These are phyloP conservation scores for Sphagnum magellanicum DNA, from an alignment of 228 moss, liverwort and hornwort genomes.

Conservation along the genomic window DNA sequence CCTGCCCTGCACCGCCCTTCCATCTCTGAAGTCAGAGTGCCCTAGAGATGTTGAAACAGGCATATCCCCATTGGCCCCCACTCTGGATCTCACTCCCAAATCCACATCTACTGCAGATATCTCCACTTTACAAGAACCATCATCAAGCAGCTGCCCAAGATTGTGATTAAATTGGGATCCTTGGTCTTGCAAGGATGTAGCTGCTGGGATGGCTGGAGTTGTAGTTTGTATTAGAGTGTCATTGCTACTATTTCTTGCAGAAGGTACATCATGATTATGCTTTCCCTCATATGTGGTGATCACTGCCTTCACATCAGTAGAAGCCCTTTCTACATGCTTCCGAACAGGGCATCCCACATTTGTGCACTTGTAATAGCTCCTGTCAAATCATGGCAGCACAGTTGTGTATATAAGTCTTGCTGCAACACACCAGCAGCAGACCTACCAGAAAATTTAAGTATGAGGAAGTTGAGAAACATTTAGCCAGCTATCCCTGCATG, in stretches of 20 bases:
- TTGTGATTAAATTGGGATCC: constrained; percentile 47
- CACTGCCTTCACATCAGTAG: constrained; percentile 87
- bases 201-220: constrained; percentile 23
- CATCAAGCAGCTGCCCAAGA: constrained; percentile 63
- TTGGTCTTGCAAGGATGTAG: constrained; percentile 57
- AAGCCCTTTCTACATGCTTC: constrained; percentile 98
- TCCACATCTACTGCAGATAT: constrained; percentile 53
- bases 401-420: no score
- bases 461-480: no score
- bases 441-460: no score
- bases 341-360: constrained; percentile 83
- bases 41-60: constrained; percentile 41
- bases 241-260: constrained; percentile 85
- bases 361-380: constrained; percentile 99
- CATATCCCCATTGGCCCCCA: constrained; percentile 45
- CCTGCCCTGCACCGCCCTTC: constrained; percentile 30
- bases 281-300: constrained; percentile 99
- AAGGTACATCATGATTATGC: constrained; percentile 98
- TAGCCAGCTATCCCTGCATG: no score
- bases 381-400: constrained; percentile 19
- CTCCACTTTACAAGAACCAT: constrained; percentile 39
- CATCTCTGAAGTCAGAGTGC: constrained; percentile 49
- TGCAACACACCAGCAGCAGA: no score
- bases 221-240: constrained; percentile 58
- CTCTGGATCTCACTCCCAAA: constrained; percentile 76